Evolutionary conservation across 495 filamentous ascomycete genomes (phyloP), one percentile per base, ranked within the genome.

Genomic region (Cenococcum geophilum): DNA sequence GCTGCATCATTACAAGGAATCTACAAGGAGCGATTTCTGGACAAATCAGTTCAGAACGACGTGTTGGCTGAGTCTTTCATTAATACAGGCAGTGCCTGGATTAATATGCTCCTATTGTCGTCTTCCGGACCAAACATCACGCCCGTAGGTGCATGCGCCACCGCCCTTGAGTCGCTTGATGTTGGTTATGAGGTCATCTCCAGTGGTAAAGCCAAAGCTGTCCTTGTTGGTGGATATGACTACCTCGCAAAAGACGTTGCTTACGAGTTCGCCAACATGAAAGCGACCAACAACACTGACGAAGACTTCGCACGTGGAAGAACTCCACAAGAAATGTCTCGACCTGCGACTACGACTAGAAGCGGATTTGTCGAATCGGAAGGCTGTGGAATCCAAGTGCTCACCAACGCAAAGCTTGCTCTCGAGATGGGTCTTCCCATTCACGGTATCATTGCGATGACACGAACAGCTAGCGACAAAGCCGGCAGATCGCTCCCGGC

Each of bases 181-280:
- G 95, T 92, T 65, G 92, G 92, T 66, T 93, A 91, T 70, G 92
- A 97, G 75, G 92, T 90, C 12, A 96, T 97, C 71, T 81, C 95
- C 65, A 91, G 96, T 74, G 92, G 92, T 64, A 97, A 97, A 77
- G 92, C 92, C 25, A 86, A 89, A 53, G 82, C 96, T 65, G 95
- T 91, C 78, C 86, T 97, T 57, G 92, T 97, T 59, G 92, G 92
- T 80, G 92, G 92, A 50, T 95, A 96, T 71, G 92, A 97, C 76
- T 92, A 97, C 76, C 96, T 97, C 80, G 89, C 92, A 64, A 92
- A 97, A 75, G 92, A 97, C 76, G 92, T 92, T 55, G 96, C 92
- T 4, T 96, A 95, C 65, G 92, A 97, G 74, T 97, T 97, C 71
- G 92, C 92, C 79, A 97, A 97, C 76, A 97, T 97, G 92, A 92